Base-by-base conservation (phyloP, 1,284 basidiomycete genomes). In the Microbotryum intermedium region DNA sequence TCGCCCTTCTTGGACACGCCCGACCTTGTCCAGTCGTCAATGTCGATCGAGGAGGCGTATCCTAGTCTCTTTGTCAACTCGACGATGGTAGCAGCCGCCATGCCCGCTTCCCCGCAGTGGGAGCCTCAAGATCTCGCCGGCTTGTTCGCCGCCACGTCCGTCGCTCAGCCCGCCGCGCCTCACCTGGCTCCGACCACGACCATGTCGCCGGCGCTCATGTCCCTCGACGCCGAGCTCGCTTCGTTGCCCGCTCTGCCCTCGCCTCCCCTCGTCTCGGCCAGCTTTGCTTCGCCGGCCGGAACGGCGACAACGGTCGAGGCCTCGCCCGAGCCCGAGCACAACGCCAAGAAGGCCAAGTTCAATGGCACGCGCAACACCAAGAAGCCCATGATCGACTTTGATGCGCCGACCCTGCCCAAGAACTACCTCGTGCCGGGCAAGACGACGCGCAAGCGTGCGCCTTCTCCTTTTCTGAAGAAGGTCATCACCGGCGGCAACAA, bases 361-460 rank as follows among this genome's bases (percentile, higher is more conserved):
- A 67, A 55, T 23, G 70, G 70, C 10, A 62, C 67, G 34, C 61
- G 70, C 49, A 66, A 71, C 61, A 67, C 66, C 13, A 63, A 62
- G 57, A 67, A 61, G 45, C 58, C 60, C n/a, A 57, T 59, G 30
- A 57, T 71, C 42, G 55, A 57, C 18, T 63, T 69, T 50, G 65
- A 66, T 44, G 70, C 70, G 23, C 70, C 70, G 21, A 71, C 70
- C 25, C 51, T 70, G 48, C 55, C 61, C 25, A 62, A 65, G 64
- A 79, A 77, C 18, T 85, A 85, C 69, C 64, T 79, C 16, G 78
- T 75, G 10, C 81, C 82, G 0, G 83, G 81, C 0, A 74, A 76
- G 1, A 85, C 83, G 0, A 83, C 83, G 39, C 78, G 79, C 50
- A 84, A 83, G 72, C 79, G 79, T 29, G 65, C 82, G 29, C 82